Evolutionary conservation across 139 green algal genomes (phyloP).

Genomic region (Auxenochlorella pyrenoidosa): DNA sequence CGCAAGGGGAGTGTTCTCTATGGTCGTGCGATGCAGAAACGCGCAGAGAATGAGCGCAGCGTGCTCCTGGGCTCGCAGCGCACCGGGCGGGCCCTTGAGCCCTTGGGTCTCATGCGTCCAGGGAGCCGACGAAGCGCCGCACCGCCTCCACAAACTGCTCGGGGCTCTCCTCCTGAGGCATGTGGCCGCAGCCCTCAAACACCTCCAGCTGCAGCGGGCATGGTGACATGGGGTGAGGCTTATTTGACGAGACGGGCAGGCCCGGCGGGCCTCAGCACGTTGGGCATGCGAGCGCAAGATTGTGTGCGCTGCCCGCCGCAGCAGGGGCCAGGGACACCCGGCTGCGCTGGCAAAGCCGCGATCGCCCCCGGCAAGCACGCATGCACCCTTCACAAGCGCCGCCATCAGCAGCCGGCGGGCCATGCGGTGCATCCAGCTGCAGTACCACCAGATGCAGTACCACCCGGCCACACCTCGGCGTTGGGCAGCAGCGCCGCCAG

Average conservation of each 20-base stretch:
- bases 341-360: too few relatives aligned
- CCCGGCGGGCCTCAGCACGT: too few relatives aligned
- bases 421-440: too few relatives aligned
- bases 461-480: constrained; percentile 16
- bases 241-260: background rate
- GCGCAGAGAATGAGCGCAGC: background rate
- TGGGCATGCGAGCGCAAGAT: too few relatives aligned
- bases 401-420: too few relatives aligned
- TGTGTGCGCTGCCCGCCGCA: too few relatives aligned
- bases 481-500: constrained; percentile 72
- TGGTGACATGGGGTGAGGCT: background rate
- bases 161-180: constrained; percentile 85
- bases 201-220: constrained; percentile 53
- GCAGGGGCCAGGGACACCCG: too few relatives aligned
- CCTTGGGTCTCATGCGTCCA: background rate
- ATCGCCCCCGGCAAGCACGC: too few relatives aligned
- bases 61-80: background rate
- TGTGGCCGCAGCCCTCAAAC: constrained; percentile 74
- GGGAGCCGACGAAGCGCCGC: background rate
- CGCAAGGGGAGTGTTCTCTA: too few relatives aligned
- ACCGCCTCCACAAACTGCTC: constrained; percentile 64
- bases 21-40: background rate
- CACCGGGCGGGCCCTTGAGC: background rate
- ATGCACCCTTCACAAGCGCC: too few relatives aligned
- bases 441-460: too few relatives aligned